A percentile compares a stretch with the other conserved stretches of the same genome.
Evolutionary conservation across 2,329 filamentous ascomycete genomes (phyloP).

Genomic region (Cordyceps tenuipes): DNA sequence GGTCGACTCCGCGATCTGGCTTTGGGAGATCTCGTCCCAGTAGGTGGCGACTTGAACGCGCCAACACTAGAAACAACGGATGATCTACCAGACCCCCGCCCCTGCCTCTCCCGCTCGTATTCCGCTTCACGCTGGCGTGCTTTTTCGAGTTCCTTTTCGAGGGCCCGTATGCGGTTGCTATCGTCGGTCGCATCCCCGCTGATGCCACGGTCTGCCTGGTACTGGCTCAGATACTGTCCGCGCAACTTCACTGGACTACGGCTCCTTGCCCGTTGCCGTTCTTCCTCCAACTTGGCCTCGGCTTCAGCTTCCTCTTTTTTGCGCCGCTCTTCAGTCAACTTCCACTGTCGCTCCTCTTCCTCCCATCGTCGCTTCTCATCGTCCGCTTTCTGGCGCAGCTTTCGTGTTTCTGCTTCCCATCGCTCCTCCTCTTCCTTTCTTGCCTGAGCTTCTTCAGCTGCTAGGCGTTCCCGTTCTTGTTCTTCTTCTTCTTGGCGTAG

Average conservation of each 20-base stretch:
- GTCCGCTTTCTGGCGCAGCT: slow-evolving; percentile 49
- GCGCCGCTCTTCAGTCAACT: slow-evolving; percentile 64
- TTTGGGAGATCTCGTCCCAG: slow-evolving; percentile 16
- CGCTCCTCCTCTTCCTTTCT: slow-evolving; percentile 54
- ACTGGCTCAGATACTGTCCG: slow-evolving; percentile 81
- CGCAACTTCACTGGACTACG: slow-evolving; percentile 62
- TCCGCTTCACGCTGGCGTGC: slow-evolving; percentile 55
- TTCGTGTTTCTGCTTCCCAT: slow-evolving; percentile 58
- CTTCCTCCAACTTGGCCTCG: slow-evolving; percentile 57
- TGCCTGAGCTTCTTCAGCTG: slow-evolving; percentile 54
- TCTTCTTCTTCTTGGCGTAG: slow-evolving; percentile 47
- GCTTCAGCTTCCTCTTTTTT: slow-evolving; percentile 65
- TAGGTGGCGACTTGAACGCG: not conserved
- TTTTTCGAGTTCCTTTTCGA: slow-evolving; percentile 64
- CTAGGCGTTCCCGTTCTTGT: slow-evolving; percentile 37
- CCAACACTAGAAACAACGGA: not conserved
- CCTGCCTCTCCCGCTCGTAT: slow-evolving; percentile 50
- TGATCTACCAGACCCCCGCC: slow-evolving; percentile 29
- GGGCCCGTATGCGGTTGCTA: slow-evolving; percentile 63
- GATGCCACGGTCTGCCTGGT: slow-evolving; percentile 60
- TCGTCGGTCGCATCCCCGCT: slow-evolving; percentile 32
- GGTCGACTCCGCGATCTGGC: slow-evolving; percentile 36
- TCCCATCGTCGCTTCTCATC: slow-evolving; percentile 69
- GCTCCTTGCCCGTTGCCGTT: slow-evolving; percentile 53
- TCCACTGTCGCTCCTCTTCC: slow-evolving; percentile 69